Conservation (phyloP, 352 stramenopile species). For the Globisporangium rhizosaccharum region DNA sequence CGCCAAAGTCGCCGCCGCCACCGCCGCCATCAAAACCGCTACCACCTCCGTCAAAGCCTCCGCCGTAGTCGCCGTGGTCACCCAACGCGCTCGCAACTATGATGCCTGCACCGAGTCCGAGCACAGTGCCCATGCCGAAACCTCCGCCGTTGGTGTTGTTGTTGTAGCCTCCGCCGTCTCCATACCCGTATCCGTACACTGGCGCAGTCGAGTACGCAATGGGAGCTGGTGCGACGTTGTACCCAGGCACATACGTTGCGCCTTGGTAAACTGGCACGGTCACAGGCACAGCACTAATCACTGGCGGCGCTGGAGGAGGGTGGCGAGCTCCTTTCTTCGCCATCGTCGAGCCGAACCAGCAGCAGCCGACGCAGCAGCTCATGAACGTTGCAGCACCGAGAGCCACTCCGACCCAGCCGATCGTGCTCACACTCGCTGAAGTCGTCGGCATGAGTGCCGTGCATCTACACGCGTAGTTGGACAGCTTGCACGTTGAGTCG, state of each 20-base stretch:
- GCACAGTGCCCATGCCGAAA: not conserved
- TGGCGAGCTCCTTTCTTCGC: too few species aligned
- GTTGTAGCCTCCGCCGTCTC: slow-evolving; percentile 1
- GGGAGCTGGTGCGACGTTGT: slow-evolving; percentile 2
- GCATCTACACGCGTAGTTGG: slow-evolving; percentile 9
- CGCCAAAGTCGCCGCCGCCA: not conserved
- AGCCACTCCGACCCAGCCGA: slow-evolving; percentile 4
- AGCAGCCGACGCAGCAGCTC: not conserved
- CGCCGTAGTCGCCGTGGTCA: slow-evolving; percentile 4
- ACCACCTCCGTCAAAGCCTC: slow-evolving; percentile 3
- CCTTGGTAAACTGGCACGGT: not conserved
- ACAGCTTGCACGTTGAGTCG: slow-evolving; percentile 14
- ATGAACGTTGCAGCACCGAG: slow-evolving; percentile 3
- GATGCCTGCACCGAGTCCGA: slow-evolving; percentile 5
- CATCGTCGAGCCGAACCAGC: too few species aligned
- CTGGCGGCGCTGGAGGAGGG: too few species aligned
- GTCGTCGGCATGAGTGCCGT: not conserved
- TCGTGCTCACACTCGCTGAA: not conserved
- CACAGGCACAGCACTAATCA: too few species aligned
- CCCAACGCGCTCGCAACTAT: slow-evolving; percentile 4
- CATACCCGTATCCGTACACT: slow-evolving; percentile 6
- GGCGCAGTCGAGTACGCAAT: slow-evolving; percentile 1
- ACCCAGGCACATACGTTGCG: not conserved
- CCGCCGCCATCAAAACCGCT: not conserved
- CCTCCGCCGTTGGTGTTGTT: not conserved